Base-by-base conservation (phyloP, 2,329 filamentous ascomycete species). In the Diaporthe capsici region DNA sequence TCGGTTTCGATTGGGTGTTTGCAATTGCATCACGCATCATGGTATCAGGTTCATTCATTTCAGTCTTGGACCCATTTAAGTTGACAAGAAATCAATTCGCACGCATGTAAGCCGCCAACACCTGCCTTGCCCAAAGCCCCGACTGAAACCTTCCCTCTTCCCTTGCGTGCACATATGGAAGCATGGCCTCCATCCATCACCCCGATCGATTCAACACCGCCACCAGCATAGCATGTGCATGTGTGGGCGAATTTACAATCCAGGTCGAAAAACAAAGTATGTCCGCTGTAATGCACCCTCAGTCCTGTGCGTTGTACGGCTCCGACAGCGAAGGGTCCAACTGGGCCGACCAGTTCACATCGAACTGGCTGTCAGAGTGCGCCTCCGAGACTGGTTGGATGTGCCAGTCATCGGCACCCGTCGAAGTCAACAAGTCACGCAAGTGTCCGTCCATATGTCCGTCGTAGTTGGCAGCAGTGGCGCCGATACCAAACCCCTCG, bases 291-390 rank as follows among this genome's bases (percentile, higher is more conserved):
- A 72, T 47, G 42, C 17, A 28, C n/a, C 31, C 13, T 77, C 70
- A 77, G 57, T 77, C 73, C 47, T 75, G 76, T 44, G 63, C 71
- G 53, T 61, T 61, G 55, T 72, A 76, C 47, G 72, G 57, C 68
- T 76, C 75, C 44, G 75, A 77, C 63, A 77, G 65, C 28, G 76
- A 77, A 25, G 76, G 76, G 58, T 77, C 76, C 31, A 77, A 20
- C 3, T 39, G 39, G 2, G 57, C 60, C 61, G 70, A 60, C 71
- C 75, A 76, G 31, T 73, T 51, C 57, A 58, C 61, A 28, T 76
- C 75, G 31, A 73, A 76, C 39, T 71, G 70, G 15, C 71, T 65
- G 31, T 68, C 73, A n/a, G 49, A 42, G 63, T 75, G 75, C 17
- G 42, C 34, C n/a, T 77, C 73, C 1, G 72, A 37, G 12, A 75